These are phyloP conservation scores for Betula pendula DNA, from an alignment of 306 rosid species.

Conservation along the genomic window DNA sequence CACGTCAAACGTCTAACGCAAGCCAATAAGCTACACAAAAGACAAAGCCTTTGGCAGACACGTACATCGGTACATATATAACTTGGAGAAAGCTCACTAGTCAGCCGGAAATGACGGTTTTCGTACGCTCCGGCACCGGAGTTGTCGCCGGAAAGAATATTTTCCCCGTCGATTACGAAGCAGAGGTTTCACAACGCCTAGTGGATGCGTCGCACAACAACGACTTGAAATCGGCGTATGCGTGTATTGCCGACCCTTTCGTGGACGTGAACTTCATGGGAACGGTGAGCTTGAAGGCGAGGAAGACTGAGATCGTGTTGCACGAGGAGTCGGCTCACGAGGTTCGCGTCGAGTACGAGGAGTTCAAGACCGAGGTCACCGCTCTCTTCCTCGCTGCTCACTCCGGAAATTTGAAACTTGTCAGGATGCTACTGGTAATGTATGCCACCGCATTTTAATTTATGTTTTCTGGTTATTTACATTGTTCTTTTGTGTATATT, in stretches of 20 bases:
- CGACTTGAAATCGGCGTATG: constrained; percentile 28
- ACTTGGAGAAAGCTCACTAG: not conserved
- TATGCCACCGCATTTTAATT: not conserved
- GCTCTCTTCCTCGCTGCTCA: constrained; percentile 66
- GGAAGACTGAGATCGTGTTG: constrained; percentile 50
- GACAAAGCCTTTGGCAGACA: not conserved
- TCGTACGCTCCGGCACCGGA: constrained; percentile 30
- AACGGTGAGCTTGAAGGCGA: constrained; percentile 53
- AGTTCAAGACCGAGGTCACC: constrained; percentile 67
- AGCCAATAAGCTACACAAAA: not conserved
- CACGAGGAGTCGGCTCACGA: constrained; percentile 51
- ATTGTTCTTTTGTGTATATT: no score
- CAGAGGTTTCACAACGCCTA: constrained; percentile 50
- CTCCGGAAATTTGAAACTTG: constrained; percentile 48
- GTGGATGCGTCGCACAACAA: constrained; percentile 49
- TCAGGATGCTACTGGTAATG: constrained; percentile 52
- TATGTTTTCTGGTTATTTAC: no score
- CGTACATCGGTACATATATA: not conserved
- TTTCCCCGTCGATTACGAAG: constrained; percentile 50
- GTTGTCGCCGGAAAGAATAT: constrained; percentile 30
- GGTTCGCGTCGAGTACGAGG: constrained; percentile 49
- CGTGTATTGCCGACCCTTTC: constrained; percentile 33
- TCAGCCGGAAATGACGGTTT: constrained; percentile 29
- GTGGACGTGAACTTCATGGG: constrained; percentile 69
- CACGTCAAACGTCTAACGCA: constrained; percentile 1